A percentile compares a stretch with the other conserved stretches of the same genome.
phyloP scores from a whole-genome alignment of 768 basidiomycete species.

The Boletus sp. region DNA sequence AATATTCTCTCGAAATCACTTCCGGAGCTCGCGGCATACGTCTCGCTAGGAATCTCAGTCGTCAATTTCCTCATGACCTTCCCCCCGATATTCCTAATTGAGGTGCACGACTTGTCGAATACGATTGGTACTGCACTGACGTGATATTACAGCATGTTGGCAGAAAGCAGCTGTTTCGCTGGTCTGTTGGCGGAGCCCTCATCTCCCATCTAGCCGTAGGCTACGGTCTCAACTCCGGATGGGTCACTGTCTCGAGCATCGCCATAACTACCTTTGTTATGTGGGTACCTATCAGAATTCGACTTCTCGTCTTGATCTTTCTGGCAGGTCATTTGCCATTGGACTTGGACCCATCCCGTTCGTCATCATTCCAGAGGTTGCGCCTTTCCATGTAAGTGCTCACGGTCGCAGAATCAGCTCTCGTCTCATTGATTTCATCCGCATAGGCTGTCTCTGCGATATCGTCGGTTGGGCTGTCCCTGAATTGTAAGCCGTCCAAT shows the following conservation, averaged over 20 bases:
- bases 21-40: conserved; percentile 74
- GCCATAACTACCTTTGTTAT: conserved; percentile 79
- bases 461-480: conserved; percentile 68
- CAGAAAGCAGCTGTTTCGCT: conserved; percentile 60
- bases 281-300: conserved; percentile 39
- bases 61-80: conserved; percentile 76
- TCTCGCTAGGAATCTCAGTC: conserved; percentile 80
- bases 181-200: conserved; percentile 66
- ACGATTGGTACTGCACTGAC: neutral
- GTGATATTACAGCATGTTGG: conserved; percentile 57
- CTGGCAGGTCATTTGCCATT: conserved; percentile 72
- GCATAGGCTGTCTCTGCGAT: conserved; percentile 73
- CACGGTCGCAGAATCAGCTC: neutral
- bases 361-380: conserved; percentile 87
- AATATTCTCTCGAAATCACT: conserved; percentile 78
- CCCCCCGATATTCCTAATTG: conserved; percentile 83
- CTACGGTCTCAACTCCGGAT: conserved; percentile 60
- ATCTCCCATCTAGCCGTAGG: conserved; percentile 66
- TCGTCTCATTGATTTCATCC: neutral
- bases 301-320: neutral
- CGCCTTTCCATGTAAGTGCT: conserved; percentile 66
- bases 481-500: conserved; percentile 53
- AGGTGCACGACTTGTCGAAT: conserved; percentile 42
- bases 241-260: conserved; percentile 61
- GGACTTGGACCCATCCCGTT: conserved; percentile 94